Percentiles rank a stretch among this genome's conserved stretches.
These are phyloP conservation scores for Gentiana straminea DNA, from an alignment of 257 asterid genomes.

Conservation along the genomic window DNA sequence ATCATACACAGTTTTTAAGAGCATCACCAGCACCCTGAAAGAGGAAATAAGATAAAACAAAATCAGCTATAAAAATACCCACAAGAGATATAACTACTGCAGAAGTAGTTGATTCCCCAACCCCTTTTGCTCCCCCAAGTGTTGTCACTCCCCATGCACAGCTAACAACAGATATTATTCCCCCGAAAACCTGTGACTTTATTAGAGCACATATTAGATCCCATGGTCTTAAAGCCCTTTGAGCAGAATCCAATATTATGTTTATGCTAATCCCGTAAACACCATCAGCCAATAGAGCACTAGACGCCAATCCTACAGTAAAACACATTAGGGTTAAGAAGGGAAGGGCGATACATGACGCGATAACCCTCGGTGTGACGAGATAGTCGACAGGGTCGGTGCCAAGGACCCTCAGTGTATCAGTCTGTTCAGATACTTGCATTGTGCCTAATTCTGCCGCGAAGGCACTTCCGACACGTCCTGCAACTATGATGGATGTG, in stretches of 20 bases:
- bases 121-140: constrained; percentile 92
- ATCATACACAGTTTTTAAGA: constrained; percentile 57
- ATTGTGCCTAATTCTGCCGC: constrained; percentile 97
- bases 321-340: constrained; percentile 79
- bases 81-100: constrained; percentile 92
- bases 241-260: constrained; percentile 84
- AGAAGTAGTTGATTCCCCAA: constrained; percentile 91
- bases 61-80: constrained; percentile 84
- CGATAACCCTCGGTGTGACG: constrained; percentile 83
- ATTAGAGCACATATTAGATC: constrained; percentile 90
- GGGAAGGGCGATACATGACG: constrained; percentile 69
- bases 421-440: constrained; percentile 98
- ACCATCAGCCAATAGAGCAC: constrained; percentile 67
- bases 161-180: constrained; percentile 78
- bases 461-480: constrained; percentile 89
- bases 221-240: constrained; percentile 72
- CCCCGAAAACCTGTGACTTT: constrained; percentile 76
- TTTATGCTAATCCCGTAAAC: constrained; percentile 85
- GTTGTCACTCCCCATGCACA: constrained; percentile 99
- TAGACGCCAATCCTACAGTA: constrained; percentile 80
- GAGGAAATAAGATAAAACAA: constrained; percentile 72
- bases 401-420: constrained; percentile 86
- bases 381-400: constrained; percentile 81
- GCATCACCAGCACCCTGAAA: constrained; percentile 98
- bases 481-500: constrained; percentile 86